Percentiles rank a stretch among this genome's conserved stretches.
These are phyloP conservation scores for Venturia nashicola DNA, from an alignment of 2,329 filamentous ascomycete genomes.

Conservation along the genomic window DNA sequence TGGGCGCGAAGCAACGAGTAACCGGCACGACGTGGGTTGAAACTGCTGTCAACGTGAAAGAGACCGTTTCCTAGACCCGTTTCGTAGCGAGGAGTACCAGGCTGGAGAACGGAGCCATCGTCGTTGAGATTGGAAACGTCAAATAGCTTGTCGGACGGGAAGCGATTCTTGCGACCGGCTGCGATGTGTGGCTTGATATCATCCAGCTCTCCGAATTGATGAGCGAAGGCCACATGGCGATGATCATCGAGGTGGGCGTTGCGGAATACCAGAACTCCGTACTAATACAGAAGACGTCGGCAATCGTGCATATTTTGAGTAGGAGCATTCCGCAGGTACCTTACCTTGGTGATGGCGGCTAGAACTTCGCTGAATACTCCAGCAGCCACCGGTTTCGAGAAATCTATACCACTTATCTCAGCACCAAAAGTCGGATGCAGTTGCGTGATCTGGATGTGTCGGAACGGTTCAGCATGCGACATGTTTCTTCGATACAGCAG, in stretches of 20 bases:
- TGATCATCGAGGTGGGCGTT: slow-evolving; percentile 38
- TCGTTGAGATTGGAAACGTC: slow-evolving; percentile 44
- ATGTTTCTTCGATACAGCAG: not conserved
- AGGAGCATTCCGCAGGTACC: not conserved
- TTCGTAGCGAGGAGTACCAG: slow-evolving; percentile 28
- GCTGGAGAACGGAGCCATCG: slow-evolving; percentile 31
- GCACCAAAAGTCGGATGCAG: slow-evolving; percentile 27
- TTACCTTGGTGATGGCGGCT: slow-evolving; percentile 14
- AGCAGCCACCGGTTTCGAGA: slow-evolving; percentile 21
- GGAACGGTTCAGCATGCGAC: not conserved
- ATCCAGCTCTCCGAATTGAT: slow-evolving; percentile 42
- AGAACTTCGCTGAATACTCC: slow-evolving; percentile 23
- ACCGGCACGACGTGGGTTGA: slow-evolving; percentile 19
- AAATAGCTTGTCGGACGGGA: slow-evolving; percentile 40
- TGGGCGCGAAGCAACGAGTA: slow-evolving; percentile 17
- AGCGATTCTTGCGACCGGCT: slow-evolving; percentile 34
- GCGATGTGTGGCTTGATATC: slow-evolving; percentile 38
- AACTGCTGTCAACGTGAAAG: slow-evolving; percentile 20
- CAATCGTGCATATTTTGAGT: not conserved
- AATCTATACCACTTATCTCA: slow-evolving; percentile 26
- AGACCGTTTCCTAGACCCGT: slow-evolving; percentile 13
- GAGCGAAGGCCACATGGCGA: slow-evolving; percentile 38
- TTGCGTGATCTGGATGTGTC: slow-evolving; percentile 18
- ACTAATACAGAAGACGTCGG: slow-evolving; percentile 23
- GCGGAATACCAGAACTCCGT: slow-evolving; percentile 42